phyloP scores from a whole-genome alignment of 495 filamentous ascomycete genomes.

The Bacidia gigantensis region DNA sequence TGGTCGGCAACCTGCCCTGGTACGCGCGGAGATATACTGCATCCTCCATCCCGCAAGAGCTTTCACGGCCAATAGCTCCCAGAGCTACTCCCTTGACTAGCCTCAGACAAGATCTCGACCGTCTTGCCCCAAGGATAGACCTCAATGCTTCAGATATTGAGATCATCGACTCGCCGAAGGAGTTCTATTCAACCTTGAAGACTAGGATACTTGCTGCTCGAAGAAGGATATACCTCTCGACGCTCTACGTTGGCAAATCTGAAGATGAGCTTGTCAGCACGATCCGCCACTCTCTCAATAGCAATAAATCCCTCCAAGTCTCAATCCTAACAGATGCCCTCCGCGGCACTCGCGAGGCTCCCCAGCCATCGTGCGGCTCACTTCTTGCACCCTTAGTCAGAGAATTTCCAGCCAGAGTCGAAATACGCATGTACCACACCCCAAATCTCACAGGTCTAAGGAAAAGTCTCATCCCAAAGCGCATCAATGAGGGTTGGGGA shows the following conservation, averaged over 20 bases:
- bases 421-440: conserved; percentile 95
- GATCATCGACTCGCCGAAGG: conserved; percentile 61
- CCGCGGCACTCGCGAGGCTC: conserved; percentile 81
- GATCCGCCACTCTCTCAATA: conserved; percentile 57
- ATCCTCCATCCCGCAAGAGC: neutral
- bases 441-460: conserved; percentile 81
- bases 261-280: conserved; percentile 81
- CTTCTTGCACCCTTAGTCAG: conserved; percentile 66
- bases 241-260: conserved; percentile 88
- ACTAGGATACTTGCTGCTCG: conserved; percentile 68
- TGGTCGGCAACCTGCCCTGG: too few relatives aligned
- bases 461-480: conserved; percentile 68
- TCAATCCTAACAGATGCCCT: conserved; percentile 90
- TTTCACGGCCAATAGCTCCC: neutral
- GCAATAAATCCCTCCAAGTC: conserved; percentile 61
- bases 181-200: conserved; percentile 87
- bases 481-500: conserved; percentile 97
- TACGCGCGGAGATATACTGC: neutral
- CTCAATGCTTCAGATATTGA: conserved; percentile 66
- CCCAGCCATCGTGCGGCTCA: conserved; percentile 78
- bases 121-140: conserved; percentile 77
- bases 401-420: conserved; percentile 72
- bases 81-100: conserved; percentile 35
- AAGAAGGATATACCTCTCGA: conserved; percentile 75
- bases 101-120: conserved; percentile 72